Evolutionary conservation across 208 protist genomes (phyloP).

Genomic region (Angomonas ambiguus): DNA sequence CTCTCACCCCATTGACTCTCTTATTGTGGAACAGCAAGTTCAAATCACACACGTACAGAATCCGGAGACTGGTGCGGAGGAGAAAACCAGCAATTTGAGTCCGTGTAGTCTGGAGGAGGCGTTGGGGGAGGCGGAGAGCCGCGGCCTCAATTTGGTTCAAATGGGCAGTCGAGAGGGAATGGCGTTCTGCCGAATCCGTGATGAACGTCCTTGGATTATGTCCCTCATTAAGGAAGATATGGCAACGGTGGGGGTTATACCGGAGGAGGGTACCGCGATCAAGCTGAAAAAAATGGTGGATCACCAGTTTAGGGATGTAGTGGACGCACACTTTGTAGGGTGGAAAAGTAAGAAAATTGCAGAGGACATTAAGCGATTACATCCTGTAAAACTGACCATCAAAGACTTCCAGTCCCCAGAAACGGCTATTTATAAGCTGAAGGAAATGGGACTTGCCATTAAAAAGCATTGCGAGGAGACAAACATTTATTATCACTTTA

Average conservation of each 20-base stretch:
- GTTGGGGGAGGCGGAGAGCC: constrained; percentile 53
- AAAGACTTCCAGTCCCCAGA: constrained; percentile 76
- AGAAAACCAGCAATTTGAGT: constrained; percentile 58
- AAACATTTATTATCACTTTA: constrained; percentile 73
- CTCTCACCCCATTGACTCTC: constrained; percentile 72
- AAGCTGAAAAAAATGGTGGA: constrained; percentile 53
- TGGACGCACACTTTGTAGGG: constrained; percentile 84
- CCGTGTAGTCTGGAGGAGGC: constrained; percentile 66
- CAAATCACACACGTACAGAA: constrained; percentile 87
- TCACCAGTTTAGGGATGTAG: constrained; percentile 80
- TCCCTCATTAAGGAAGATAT: constrained; percentile 61
- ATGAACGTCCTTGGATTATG: constrained; percentile 56
- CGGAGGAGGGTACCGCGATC: background rate
- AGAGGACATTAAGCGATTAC: constrained; percentile 64
- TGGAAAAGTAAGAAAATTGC: constrained; percentile 88
- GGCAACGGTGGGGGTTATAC: constrained; percentile 16
- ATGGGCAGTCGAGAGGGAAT: constrained; percentile 69
- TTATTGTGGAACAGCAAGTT: constrained; percentile 56
- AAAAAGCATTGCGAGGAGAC: constrained; percentile 49
- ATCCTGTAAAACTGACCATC: constrained; percentile 79
- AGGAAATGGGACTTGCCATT: constrained; percentile 83
- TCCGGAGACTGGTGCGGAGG: constrained; percentile 58
- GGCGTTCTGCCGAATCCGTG: constrained; percentile 78
- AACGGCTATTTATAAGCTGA: constrained; percentile 62
- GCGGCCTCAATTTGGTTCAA: constrained; percentile 75